Base-by-base conservation (phyloP, 73 alveolate genomes). In the Tetrahymena elliotti region DNA sequence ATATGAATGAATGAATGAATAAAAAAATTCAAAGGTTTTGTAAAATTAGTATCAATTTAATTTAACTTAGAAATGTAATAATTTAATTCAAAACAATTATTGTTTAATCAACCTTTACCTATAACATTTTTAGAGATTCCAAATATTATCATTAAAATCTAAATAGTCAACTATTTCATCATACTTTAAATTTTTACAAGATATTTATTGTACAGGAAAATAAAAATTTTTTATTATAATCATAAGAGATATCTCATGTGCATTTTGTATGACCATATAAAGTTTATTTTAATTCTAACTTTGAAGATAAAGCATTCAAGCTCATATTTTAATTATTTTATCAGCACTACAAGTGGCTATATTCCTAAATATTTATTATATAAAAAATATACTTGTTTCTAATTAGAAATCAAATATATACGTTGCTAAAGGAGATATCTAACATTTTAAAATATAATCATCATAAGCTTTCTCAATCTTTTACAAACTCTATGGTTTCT, bases 211-310 rank as follows among this genome's bases (percentile, higher is more conserved):
- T 20, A 34, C 93, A 54, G n/a, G 96, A 53, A 12, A 93, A 54
- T 12, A 54, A 38, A 53, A 35, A 93, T 82, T 93, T 93, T 33
- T 84, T 38, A 68, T 93, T 93, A 93, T 93, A 93, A 3, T 83
- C 82, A 68, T 53, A 93, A 33, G 95, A 93, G 16, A 93, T 37
- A 93, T 93, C 96, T 93, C 94, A 68, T 6, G 54, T 93, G 93
- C 94, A 93, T 33, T 93, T 93, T 22, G 68, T n/a, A 93, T 93
- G 96, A 38, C 96, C 96, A 54, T 35, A 82, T 82, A 27, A 82
- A 27, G 38, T 82, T 11, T 24, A 10, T 34, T 36, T 36, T 35
- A 24, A 68, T 35, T 33, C 83, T 4, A 93, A 20, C 35, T 12
- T 35, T 5, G 52, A 93, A 84, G 88, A 93, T 16, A 53, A 40